Evolutionary conservation across 495 filamentous ascomycete species (phyloP).

Genomic region (Penicillium pulvis): DNA sequence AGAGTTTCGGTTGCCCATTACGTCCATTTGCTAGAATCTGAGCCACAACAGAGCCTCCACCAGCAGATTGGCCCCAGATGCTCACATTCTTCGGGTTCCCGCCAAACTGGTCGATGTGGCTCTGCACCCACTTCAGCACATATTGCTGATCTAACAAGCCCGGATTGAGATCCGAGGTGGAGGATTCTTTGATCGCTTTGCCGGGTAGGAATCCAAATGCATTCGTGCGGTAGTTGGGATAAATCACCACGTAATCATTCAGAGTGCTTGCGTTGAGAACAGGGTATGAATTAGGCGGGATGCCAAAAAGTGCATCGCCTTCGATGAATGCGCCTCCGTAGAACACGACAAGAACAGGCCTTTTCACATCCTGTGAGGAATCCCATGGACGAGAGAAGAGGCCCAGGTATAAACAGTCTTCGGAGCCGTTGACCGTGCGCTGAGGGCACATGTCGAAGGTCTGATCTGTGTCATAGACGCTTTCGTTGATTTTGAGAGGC

Average conservation of each 20-base stretch:
- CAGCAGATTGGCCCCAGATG: constrained; percentile 56
- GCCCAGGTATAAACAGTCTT: constrained; percentile 64
- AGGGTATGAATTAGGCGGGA: constrained; percentile 59
- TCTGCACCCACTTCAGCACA: constrained; percentile 56
- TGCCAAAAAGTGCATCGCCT: constrained; percentile 52
- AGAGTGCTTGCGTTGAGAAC: constrained; percentile 50
- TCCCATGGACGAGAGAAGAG: constrained; percentile 61
- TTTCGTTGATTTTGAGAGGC: constrained; percentile 46
- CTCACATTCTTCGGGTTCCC: constrained; percentile 54
- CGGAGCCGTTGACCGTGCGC: constrained; percentile 58
- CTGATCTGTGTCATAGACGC: constrained; percentile 58
- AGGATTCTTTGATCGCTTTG: constrained; percentile 47
- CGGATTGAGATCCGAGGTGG: constrained; percentile 51
- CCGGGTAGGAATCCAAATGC: constrained; percentile 62
- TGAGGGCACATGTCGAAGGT: constrained; percentile 61
- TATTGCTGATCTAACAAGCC: constrained; percentile 54
- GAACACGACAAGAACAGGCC: constrained; percentile 61
- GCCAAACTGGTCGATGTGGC: constrained; percentile 52
- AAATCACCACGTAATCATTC: constrained; percentile 55
- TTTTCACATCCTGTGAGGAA: constrained; percentile 29
- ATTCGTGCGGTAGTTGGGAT: constrained; percentile 58
- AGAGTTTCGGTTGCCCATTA: constrained; percentile 36
- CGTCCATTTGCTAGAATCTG: constrained; percentile 54
- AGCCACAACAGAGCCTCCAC: constrained; percentile 57
- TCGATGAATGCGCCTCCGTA: constrained; percentile 66